phyloP scores from a whole-genome alignment of 2,329 filamentous ascomycete species.

The Verruconis gallopava region DNA sequence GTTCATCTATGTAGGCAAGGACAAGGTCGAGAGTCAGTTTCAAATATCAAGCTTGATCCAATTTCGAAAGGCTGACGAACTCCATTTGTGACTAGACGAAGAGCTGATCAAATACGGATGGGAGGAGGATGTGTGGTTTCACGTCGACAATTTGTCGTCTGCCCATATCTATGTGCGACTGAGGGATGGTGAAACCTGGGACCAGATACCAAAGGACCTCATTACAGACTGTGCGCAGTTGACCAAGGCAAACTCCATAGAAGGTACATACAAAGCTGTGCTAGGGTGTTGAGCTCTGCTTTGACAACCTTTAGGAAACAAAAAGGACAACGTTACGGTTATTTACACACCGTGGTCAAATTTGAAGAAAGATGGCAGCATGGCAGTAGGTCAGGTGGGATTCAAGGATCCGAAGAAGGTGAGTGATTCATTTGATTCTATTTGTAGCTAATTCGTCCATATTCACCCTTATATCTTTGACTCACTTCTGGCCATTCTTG shows the following conservation, averaged over 20 bases:
- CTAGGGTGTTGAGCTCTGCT: background rate
- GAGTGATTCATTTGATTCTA: background rate
- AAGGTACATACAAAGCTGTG: conserved; percentile 44
- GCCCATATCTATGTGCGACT: conserved; percentile 93
- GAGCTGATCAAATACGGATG: conserved; percentile 88
- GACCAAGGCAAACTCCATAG: conserved; percentile 97
- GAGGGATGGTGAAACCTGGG: conserved; percentile 68
- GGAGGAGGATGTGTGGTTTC: conserved; percentile 92
- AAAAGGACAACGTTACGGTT: conserved; percentile 92
- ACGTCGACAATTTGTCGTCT: conserved; percentile 92
- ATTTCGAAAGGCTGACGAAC: too few species aligned
- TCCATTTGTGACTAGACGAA: conserved; percentile 53
- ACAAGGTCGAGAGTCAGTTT: conserved; percentile 89
- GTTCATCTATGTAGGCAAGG: conserved; percentile 92
- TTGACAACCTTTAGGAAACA: conserved; percentile 55
- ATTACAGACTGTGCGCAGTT: conserved; percentile 86
- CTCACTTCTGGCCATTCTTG: too few species aligned
- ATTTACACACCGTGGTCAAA: conserved; percentile 99
- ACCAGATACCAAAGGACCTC: conserved; percentile 60
- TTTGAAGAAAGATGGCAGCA: conserved; percentile 85
- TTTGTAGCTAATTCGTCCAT: background rate
- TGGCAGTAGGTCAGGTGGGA: conserved; percentile 88
- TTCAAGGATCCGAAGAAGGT: conserved; percentile 78
- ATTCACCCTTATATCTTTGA: too few species aligned
- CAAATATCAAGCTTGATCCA: too few species aligned